A percentile compares a stretch with the other conserved stretches of the same genome.
These are phyloP conservation scores for Trichocladium antarcticum DNA, from an alignment of 495 filamentous ascomycete genomes.

Conservation along the genomic window DNA sequence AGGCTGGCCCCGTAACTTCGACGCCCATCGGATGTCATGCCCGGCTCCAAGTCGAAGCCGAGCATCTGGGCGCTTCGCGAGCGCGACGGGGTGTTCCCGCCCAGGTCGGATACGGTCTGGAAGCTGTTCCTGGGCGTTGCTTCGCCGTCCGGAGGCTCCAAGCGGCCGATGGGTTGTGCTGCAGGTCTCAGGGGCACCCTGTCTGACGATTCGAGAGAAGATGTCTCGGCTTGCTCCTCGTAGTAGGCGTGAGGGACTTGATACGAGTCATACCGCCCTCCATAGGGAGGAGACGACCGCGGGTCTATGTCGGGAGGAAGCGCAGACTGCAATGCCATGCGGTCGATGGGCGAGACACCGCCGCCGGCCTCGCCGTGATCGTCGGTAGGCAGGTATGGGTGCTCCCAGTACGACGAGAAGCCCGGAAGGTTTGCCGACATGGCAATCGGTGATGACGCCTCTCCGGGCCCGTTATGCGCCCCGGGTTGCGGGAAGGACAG, in stretches of 20 bases:
- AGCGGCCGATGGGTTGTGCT: conserved; percentile 56
- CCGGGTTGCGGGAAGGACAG: conserved; percentile 22
- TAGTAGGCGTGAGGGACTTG: conserved; percentile 37
- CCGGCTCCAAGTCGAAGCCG: conserved; percentile 45
- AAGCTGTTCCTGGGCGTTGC: conserved; percentile 52
- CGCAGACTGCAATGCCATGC: conserved; percentile 37
- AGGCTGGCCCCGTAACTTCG: conserved; percentile 41
- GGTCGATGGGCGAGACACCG: conserved; percentile 35
- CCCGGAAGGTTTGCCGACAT: conserved; percentile 34
- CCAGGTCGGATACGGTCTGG: conserved; percentile 46
- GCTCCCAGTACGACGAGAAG: conserved; percentile 40
- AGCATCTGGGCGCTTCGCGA: conserved; percentile 36
- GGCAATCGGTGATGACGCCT: conserved; percentile 22
- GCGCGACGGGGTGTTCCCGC: conserved; percentile 29
- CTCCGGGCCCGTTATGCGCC: conserved; percentile 18
- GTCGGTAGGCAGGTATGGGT: conserved; percentile 24
- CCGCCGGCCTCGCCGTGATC: conserved; percentile 20
- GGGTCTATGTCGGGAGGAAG: conserved; percentile 36
- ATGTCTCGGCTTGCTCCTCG: conserved; percentile 42
- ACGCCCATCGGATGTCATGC: conserved; percentile 28
- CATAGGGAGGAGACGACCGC: conserved; percentile 9
- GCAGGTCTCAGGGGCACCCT: conserved; percentile 50
- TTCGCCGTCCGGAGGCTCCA: conserved; percentile 38
- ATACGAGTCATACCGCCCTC: conserved; percentile 24
- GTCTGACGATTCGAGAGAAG: conserved; percentile 62